These are phyloP conservation scores for Knufia fluminis DNA, from an alignment of 2,329 filamentous ascomycete genomes.

Conservation along the genomic window DNA sequence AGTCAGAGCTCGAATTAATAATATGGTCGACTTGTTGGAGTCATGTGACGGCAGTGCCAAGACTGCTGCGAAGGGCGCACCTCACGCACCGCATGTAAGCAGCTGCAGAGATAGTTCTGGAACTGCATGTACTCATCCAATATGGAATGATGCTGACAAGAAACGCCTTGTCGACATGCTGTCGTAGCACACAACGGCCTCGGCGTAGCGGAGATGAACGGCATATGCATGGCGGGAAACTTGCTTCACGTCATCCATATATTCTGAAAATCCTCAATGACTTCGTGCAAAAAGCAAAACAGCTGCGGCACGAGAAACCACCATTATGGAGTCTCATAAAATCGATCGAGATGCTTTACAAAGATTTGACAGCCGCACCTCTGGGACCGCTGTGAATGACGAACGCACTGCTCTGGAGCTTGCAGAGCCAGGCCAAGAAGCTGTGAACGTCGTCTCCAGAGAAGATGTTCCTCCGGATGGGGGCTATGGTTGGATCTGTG, in stretches of 20 bases:
- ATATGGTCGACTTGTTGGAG: too few relatives aligned
- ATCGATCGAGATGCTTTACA: background rate
- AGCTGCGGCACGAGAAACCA: background rate
- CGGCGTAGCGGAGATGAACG: conserved; percentile 1
- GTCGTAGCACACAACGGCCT: background rate
- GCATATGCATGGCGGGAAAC: background rate
- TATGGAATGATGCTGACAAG: too few relatives aligned
- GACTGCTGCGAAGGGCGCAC: too few relatives aligned
- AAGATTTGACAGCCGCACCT: background rate
- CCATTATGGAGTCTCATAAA: background rate
- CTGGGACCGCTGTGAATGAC: background rate
- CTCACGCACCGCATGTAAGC: too few relatives aligned
- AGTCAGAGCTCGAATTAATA: too few relatives aligned
- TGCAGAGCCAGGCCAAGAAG: background rate
- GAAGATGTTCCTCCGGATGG: conserved; percentile 22
- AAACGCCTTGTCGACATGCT: background rate
- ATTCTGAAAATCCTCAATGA: background rate
- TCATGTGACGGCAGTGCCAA: too few relatives aligned
- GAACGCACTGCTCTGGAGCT: background rate
- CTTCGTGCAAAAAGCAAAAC: background rate
- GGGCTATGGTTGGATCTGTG: conserved; percentile 28
- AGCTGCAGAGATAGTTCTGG: too few relatives aligned
- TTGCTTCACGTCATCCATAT: background rate
- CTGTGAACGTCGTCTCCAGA: background rate
- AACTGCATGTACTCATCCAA: too few relatives aligned